phyloP scores from a whole-genome alignment of 345 rosid species.

The Eucalyptus polybractea region DNA sequence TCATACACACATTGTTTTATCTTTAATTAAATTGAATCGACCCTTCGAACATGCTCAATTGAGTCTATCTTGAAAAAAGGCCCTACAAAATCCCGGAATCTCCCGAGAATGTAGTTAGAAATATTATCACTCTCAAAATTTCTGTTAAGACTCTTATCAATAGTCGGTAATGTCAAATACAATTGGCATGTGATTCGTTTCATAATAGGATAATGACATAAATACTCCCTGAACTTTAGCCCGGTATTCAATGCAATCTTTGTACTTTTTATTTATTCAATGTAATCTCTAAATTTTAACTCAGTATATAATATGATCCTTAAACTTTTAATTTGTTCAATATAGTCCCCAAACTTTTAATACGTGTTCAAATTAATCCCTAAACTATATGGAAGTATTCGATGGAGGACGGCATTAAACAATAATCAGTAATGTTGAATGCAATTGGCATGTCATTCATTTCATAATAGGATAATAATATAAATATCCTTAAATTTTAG shows the following conservation, averaged over 20 bases:
- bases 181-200: neutral
- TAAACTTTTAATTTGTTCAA: rapidly evolving
- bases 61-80: neutral
- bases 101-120: neutral
- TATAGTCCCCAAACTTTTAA: rapidly evolving
- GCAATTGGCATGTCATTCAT: neutral
- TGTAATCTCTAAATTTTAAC: rapidly evolving
- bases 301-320: rapidly evolving
- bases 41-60: neutral
- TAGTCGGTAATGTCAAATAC: rapidly evolving
- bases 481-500: too few relatives aligned
- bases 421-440: neutral
- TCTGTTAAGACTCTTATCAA: neutral
- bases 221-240: neutral
- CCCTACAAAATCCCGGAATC: rapidly evolving
- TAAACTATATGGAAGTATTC: neutral
- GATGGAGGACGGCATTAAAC: rapidly evolving
- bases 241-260: rapidly evolving
- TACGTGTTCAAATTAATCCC: neutral
- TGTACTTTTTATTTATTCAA: too few relatives aligned
- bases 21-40: neutral
- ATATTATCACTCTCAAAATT: neutral
- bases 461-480: too few relatives aligned
- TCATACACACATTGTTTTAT: neutral
- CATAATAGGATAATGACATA: neutral